A percentile compares a stretch with the other conserved stretches of the same genome.
These are phyloP conservation scores for Aspergillus clavatus DNA, from an alignment of 2,329 filamentous ascomycete genomes.

Conservation along the genomic window DNA sequence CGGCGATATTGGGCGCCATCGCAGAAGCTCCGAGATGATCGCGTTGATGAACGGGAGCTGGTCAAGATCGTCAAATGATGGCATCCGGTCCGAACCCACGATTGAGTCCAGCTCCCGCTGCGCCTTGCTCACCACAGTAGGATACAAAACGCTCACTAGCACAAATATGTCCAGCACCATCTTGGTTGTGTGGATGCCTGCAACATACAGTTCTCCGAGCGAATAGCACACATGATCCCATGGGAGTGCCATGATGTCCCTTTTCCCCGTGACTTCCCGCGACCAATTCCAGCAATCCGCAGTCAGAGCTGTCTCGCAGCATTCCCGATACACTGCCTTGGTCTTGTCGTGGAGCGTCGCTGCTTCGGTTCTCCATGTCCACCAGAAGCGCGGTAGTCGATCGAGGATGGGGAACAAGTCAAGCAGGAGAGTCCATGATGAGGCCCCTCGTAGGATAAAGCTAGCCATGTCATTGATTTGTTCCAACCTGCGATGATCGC, in stretches of 20 bases:
- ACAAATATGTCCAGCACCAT: slow-evolving; percentile 46
- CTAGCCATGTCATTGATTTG: slow-evolving; percentile 44
- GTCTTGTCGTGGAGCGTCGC: slow-evolving; percentile 15
- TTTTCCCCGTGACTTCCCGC: slow-evolving; percentile 20
- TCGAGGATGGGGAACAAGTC: slow-evolving; percentile 12
- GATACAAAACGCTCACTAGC: slow-evolving; percentile 43
- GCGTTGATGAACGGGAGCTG: slow-evolving; percentile 31
- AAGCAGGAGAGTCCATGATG: slow-evolving; percentile 5
- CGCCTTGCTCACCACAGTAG: slow-evolving; percentile 36
- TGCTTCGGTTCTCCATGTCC: slow-evolving; percentile 10
- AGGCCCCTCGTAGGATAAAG: slow-evolving; percentile 9
- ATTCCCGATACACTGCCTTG: slow-evolving; percentile 7
- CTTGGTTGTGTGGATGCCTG: slow-evolving; percentile 47
- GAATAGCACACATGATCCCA: slow-evolving; percentile 44
- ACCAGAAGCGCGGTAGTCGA: slow-evolving; percentile 1
- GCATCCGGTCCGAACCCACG: slow-evolving; percentile 26
- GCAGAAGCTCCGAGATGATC: slow-evolving; percentile 29
- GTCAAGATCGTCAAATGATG: slow-evolving; percentile 27
- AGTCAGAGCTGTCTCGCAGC: slow-evolving; percentile 4
- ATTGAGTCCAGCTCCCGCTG: slow-evolving; percentile 34
- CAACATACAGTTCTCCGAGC: slow-evolving; percentile 43
- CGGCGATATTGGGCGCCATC: slow-evolving; percentile 40
- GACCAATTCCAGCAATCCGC: slow-evolving; percentile 19
- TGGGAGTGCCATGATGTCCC: slow-evolving; percentile 39
- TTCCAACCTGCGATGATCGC: slow-evolving; percentile 40